Base-by-base conservation (phyloP, 352 stramenopile genomes). In the Nannochloropsis limnetica region DNA sequence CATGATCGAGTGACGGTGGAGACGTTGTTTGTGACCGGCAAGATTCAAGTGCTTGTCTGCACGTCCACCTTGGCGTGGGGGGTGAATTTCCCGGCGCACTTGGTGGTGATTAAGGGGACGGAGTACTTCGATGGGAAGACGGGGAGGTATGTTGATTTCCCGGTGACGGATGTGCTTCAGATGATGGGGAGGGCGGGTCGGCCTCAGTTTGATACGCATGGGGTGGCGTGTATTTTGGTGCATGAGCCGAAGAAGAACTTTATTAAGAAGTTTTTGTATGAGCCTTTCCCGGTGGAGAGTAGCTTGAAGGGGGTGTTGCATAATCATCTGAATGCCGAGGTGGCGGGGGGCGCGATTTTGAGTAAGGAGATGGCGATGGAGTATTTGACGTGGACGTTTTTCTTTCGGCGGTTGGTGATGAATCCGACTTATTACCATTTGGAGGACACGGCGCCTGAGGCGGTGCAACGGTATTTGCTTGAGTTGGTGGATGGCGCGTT, bases 71-170 rank as follows among this genome's bases (percentile, higher is more conserved):
- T 97, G n/a, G 93, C 93, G 27, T 97, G 93, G 92, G 93, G 93
- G 9, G 88, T 92, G 3, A 92, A 92, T 81, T 84, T 93, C 45
- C 91, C 91, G 3, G 92, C 91, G 37, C 92, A 95, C 84, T 88
- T 99, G 11, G 97, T 99, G 1, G 89, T 99, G 15, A 90, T 99
- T 49, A 99, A 99, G 88, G 95, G 96, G 54, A 99, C 96, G 0
- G 94, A 99, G 84, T 99, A 93, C 84, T 99, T 98, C 88, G 92
- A 97, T 85, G 92, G 89, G 3, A 93, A 94, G 82, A 86, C 91
- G 17, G 93, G 91, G 6, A 89, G 95, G 22, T 99, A 99, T 88
- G 92, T 97, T 23, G 96, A 98, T 84, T 98, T 99, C 85, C 93
- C 95, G 31, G 90, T 99, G 80, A 98, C 95, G 14, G 96, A 99